These are phyloP conservation scores for Candida silvatica DNA, from an alignment of 805 yeast genomes.

Conservation along the genomic window DNA sequence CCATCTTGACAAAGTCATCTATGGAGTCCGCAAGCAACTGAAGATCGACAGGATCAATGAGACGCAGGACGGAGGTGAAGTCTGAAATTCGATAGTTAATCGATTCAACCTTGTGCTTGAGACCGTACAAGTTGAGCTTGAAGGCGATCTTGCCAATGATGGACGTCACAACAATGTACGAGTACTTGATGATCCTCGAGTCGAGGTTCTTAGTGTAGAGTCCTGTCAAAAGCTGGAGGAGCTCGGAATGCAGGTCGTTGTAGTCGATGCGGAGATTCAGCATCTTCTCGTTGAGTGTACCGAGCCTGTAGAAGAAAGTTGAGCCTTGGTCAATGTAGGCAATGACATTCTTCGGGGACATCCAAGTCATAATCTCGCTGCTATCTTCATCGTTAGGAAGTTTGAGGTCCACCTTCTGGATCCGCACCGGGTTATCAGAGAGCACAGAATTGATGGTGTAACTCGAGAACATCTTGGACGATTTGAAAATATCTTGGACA, in stretches of 20 bases:
- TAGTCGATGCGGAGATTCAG: conserved; percentile 37
- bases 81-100: conserved; percentile 7
- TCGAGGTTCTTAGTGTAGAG: too few species aligned
- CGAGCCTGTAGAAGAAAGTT: conserved; percentile 49
- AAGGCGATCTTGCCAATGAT: conserved; percentile 15
- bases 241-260: conserved; percentile 38
- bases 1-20: conserved; percentile 6
- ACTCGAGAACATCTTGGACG: conserved; percentile 48
- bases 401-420: conserved; percentile 30
- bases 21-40: conserved; percentile 7
- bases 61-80: conserved; percentile 5
- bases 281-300: conserved; percentile 24
- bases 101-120: conserved; percentile 13
- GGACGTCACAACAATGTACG: conserved; percentile 9
- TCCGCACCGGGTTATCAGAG: conserved; percentile 41
- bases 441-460: conserved; percentile 60
- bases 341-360: conserved; percentile 28
- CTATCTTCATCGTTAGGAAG: conserved; percentile 7
- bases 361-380: conserved; percentile 20
- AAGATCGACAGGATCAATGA: conserved; percentile 10
- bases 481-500: conserved; percentile 70
- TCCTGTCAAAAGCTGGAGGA: conserved; percentile 16
- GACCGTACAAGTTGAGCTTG: conserved; percentile 21
- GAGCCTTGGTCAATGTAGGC: conserved; percentile 69
- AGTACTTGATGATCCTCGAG: conserved; percentile 18